A percentile compares a stretch with the other conserved stretches of the same genome.
Evolutionary conservation across 495 filamentous ascomycete genomes (phyloP).

Genomic region (Chaetomium tenue): DNA sequence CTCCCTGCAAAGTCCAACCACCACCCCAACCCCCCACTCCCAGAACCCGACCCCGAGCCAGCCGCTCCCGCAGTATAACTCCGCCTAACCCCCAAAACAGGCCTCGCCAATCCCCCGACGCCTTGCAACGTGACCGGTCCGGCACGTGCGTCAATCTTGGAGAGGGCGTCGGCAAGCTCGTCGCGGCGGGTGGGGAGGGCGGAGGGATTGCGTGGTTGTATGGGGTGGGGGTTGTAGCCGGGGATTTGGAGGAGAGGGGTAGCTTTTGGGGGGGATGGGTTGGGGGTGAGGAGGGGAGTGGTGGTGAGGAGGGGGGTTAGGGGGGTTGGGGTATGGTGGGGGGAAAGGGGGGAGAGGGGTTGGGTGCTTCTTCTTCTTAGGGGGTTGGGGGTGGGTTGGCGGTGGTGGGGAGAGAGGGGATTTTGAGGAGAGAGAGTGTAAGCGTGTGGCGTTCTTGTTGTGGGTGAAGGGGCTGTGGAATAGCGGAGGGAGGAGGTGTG

Average conservation of each 20-base stretch:
- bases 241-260: background rate
- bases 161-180: constrained; percentile 1
- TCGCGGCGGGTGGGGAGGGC: background rate
- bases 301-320: background rate
- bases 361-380: no score
- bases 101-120: constrained; percentile 6
- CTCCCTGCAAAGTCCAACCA: background rate
- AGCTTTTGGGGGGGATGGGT: background rate
- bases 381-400: background rate
- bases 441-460: background rate
- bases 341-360: no score
- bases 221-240: background rate
- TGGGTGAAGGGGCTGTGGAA: background rate
- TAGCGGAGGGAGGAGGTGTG: no score
- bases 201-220: background rate
- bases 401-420: background rate
- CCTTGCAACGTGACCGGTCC: background rate
- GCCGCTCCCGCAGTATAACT: no score
- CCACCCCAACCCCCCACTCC: background rate
- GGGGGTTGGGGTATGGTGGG: background rate
- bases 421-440: background rate
- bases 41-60: no score
- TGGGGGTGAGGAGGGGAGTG: background rate
- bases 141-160: background rate
- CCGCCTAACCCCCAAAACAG: background rate